A percentile compares a stretch with the other conserved stretches of the same genome.
These are phyloP conservation scores for Colletotrichum lentis DNA, from an alignment of 2,329 filamentous ascomycete species.

Conservation along the genomic window DNA sequence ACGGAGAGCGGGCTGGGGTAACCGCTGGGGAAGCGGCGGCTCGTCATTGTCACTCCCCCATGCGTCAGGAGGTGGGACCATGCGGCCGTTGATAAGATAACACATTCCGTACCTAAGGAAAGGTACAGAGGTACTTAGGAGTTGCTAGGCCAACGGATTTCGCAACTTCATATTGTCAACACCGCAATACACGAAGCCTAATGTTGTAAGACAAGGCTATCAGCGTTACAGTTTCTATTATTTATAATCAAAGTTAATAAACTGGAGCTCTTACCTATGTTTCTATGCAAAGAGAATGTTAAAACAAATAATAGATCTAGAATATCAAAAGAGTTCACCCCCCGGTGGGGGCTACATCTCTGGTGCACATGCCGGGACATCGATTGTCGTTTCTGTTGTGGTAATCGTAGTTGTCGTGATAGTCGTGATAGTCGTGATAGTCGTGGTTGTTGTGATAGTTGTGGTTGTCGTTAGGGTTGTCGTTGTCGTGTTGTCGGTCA, in stretches of 20 bases:
- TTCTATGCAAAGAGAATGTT: no score
- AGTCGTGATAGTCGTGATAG: background rate
- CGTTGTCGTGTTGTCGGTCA: no score
- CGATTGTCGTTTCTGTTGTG: background rate
- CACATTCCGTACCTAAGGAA: background rate
- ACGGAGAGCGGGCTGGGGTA: conserved; percentile 4
- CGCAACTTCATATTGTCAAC: background rate
- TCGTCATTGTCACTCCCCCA: conserved; percentile 14
- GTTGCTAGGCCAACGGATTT: conserved; percentile 1
- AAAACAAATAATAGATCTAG: background rate
- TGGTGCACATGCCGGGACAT: conserved; percentile 9
- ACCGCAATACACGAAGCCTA: no score
- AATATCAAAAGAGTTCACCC: conserved; percentile 9
- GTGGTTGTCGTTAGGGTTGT: no score
- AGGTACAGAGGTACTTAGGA: background rate
- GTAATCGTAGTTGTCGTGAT: background rate
- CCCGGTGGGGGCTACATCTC: conserved; percentile 14
- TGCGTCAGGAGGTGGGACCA: conserved; percentile 8
- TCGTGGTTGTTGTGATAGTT: background rate
- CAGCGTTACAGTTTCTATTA: no score
- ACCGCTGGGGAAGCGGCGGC: background rate
- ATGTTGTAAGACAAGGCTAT: no score
- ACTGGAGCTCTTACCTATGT: no score
- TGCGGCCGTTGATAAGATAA: conserved; percentile 23
- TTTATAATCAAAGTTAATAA: no score